Percentiles rank a stretch among this genome's conserved stretches.
These are phyloP conservation scores for Nadsonia fulvescens DNA, from an alignment of 805 yeast species.

Conservation along the genomic window DNA sequence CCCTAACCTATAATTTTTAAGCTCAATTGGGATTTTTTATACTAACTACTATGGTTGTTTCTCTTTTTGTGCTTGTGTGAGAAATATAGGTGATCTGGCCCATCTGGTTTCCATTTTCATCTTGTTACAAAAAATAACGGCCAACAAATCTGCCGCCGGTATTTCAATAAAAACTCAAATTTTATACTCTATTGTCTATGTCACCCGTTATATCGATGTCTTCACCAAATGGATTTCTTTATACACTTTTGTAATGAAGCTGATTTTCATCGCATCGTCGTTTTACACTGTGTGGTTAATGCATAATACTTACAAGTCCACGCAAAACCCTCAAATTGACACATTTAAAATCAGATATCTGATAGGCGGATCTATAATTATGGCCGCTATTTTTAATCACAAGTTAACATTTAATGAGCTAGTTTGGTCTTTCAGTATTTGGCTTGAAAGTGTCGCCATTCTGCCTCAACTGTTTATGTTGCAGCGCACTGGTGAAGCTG, in stretches of 20 bases:
- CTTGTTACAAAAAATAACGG: constrained; percentile 50
- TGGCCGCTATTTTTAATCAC: constrained; percentile 47
- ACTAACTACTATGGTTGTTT: too few species aligned
- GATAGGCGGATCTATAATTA: constrained; percentile 38
- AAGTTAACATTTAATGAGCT: constrained; percentile 38
- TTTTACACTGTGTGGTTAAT: constrained; percentile 57
- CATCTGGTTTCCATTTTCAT: constrained; percentile 69
- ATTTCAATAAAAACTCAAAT: constrained; percentile 78
- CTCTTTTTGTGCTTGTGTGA: too few species aligned
- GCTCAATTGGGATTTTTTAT: too few species aligned
- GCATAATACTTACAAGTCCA: constrained; percentile 38
- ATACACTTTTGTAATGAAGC: constrained; percentile 67
- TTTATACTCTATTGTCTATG: constrained; percentile 54
- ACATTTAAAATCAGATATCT: constrained; percentile 62
- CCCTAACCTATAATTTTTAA: too few species aligned
- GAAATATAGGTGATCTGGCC: constrained; percentile 46
- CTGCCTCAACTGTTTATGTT: constrained; percentile 84
- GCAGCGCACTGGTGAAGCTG: constrained; percentile 78
- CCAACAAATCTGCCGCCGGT: constrained; percentile 55
- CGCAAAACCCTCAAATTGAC: constrained; percentile 43
- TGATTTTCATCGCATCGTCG: constrained; percentile 63
- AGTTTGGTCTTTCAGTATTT: constrained; percentile 74
- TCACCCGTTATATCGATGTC: constrained; percentile 55
- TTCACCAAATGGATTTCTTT: constrained; percentile 28
- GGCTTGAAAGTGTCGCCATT: constrained; percentile 87